A percentile compares a stretch with the other conserved stretches of the same genome.
These are phyloP conservation scores for Pseudogymnoascus sp. DNA, from an alignment of 2,329 filamentous ascomycete genomes.

Conservation along the genomic window DNA sequence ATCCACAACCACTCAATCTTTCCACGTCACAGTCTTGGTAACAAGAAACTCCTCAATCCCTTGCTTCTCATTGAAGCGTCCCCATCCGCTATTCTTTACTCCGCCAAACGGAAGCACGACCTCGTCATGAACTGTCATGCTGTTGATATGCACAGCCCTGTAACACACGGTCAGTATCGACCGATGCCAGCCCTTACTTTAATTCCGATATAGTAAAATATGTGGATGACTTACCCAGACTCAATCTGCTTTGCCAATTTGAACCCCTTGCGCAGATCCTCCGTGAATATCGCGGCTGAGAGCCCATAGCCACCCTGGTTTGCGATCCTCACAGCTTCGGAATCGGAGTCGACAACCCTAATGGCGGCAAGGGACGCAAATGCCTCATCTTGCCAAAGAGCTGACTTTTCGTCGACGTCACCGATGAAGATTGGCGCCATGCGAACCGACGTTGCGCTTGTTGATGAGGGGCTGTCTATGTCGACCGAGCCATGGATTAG, in stretches of 20 bases:
- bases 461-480: conserved; percentile 19
- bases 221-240: neutral
- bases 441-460: neutral
- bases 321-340: conserved; percentile 33
- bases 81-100: conserved; percentile 42
- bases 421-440: conserved; percentile 20
- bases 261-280: conserved; percentile 20
- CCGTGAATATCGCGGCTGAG: conserved; percentile 31
- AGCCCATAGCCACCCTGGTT: conserved; percentile 37
- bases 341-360: conserved; percentile 31
- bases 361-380: conserved; percentile 30
- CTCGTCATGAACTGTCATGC: conserved; percentile 45
- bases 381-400: conserved; percentile 30
- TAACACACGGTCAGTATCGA: neutral
- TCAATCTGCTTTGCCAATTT: conserved; percentile 13
- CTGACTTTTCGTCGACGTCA: conserved; percentile 26
- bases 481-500: neutral
- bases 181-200: neutral
- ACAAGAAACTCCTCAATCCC: conserved; percentile 41
- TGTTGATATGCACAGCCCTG: conserved; percentile 44
- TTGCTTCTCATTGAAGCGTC: conserved; percentile 38
- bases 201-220: neutral
- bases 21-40: conserved; percentile 34
- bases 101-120: conserved; percentile 41
- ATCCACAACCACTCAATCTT: neutral